Percentiles rank a stretch among this genome's conserved stretches.
phyloP scores from a whole-genome alignment of 2,329 filamentous ascomycete species.

The Hymenoscyphus occultus region DNA sequence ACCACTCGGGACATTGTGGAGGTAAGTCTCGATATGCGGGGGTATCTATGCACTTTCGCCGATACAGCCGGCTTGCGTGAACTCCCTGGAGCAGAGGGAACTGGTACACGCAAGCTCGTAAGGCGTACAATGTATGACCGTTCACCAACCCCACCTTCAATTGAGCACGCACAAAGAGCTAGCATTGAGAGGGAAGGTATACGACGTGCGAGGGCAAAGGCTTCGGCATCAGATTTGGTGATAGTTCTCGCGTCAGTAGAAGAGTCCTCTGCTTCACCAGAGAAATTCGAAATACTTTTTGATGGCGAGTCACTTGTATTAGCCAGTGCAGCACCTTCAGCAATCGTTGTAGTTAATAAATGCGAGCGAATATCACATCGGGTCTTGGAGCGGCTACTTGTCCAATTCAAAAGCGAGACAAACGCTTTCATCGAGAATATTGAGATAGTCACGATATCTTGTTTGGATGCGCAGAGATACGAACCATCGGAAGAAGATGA shows the following conservation, averaged over 20 bases:
- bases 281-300: constrained; percentile 46
- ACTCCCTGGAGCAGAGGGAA: constrained; percentile 18
- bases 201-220: constrained; percentile 75
- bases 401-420: constrained; percentile 41
- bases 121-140: neutral
- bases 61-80: constrained; percentile 87
- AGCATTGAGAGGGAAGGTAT: constrained; percentile 87
- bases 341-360: constrained; percentile 62
- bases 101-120: constrained; percentile 8
- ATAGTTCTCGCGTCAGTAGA: constrained; percentile 79
- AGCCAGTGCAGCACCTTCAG: constrained; percentile 47
- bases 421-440: constrained; percentile 28
- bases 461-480: constrained; percentile 52
- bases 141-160: constrained; percentile 30
- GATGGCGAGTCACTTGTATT: constrained; percentile 55
- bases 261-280: constrained; percentile 25
- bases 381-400: constrained; percentile 41
- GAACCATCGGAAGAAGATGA: neutral
- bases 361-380: constrained; percentile 46
- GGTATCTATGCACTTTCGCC: constrained; percentile 89
- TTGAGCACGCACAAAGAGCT: constrained; percentile 48
- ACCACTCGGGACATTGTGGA: constrained; percentile 95
- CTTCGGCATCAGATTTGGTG: constrained; percentile 79
- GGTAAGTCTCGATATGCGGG: constrained; percentile 81
- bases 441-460: constrained; percentile 64